Evolutionary conservation across 1,284 basidiomycete species (phyloP).

Genomic region (Rhodotorula sp.): DNA sequence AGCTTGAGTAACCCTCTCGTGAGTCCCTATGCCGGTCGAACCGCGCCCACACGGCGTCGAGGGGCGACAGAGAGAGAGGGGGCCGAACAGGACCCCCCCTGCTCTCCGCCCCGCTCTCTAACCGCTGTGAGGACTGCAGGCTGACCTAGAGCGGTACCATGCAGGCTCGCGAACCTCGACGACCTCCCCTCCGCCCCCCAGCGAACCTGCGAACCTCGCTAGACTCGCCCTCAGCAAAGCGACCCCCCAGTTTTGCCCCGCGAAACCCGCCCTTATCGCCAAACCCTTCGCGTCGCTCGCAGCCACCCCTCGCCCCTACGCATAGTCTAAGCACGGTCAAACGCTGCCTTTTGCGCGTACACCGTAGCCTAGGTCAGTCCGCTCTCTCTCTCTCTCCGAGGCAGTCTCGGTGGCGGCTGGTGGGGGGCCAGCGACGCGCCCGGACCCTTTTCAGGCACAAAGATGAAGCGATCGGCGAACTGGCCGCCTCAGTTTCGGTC

Average conservation of each 20-base stretch:
- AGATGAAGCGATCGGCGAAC: conserved; percentile 1
- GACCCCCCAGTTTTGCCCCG: conserved; percentile 1
- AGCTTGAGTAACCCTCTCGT: conserved; percentile 5
- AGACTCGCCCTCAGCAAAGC: background rate
- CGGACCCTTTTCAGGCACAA: background rate
- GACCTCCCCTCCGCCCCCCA: background rate
- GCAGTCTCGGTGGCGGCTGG: background rate
- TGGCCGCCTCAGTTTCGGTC: background rate
- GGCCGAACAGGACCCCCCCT: background rate
- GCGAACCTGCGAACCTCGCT: background rate
- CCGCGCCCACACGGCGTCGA: background rate
- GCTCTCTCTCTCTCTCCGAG: background rate
- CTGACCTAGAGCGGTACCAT: background rate
- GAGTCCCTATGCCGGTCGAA: background rate
- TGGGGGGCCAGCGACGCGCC: background rate
- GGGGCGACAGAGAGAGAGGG: background rate
- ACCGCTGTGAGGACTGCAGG: background rate
- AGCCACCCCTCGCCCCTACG: background rate
- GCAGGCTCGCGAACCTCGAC: conserved; percentile 6
- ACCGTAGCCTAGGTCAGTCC: conserved; percentile 1
- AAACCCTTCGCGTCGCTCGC: background rate
- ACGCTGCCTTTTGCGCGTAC: conserved; percentile 5
- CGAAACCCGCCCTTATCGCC: conserved; percentile 3
- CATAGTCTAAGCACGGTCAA: background rate
- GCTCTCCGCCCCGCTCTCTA: background rate